Percentiles rank a stretch among this genome's conserved stretches.
Evolutionary conservation across 106 monocot species (phyloP).

Genomic region (Amphibolis antarctica): DNA sequence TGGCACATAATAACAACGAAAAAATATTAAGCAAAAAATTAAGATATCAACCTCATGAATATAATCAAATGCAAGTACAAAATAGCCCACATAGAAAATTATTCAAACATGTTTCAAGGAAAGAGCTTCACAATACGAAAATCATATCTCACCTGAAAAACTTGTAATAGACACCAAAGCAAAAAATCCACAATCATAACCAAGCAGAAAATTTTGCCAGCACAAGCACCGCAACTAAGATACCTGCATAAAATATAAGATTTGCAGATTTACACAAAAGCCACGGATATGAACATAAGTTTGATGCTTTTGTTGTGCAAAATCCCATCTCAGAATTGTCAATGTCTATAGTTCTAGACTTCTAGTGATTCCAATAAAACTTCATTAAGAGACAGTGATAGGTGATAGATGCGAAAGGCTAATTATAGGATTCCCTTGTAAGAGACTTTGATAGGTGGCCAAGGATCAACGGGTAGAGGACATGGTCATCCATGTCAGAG

Average conservation of each 20-base stretch:
- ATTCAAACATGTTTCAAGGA: not conserved
- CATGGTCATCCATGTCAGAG: no score
- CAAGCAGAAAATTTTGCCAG: slow-evolving; percentile 87
- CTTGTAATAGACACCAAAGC: slow-evolving; percentile 56
- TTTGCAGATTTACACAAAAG: not conserved
- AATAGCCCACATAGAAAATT: not conserved
- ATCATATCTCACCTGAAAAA: slow-evolving; percentile 42
- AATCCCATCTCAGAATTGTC: no score
- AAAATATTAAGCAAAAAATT: not conserved
- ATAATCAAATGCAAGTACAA: no score
- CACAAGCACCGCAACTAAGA: slow-evolving; percentile 78
- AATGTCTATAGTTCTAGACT: no score
- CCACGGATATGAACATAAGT: not conserved
- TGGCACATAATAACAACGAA: not conserved
- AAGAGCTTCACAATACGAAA: not conserved
- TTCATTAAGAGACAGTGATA: no score
- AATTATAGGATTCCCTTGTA: no score
- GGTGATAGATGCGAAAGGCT: no score
- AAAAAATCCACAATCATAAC: slow-evolving; percentile 81
- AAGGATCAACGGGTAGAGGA: no score
- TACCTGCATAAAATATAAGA: slow-evolving; percentile 38
- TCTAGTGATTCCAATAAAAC: no score
- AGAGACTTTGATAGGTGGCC: no score
- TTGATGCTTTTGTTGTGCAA: no score
- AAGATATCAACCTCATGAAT: no score